phyloP scores from a whole-genome alignment of 2,329 filamentous ascomycete genomes.

The Colletotrichum lupini region DNA sequence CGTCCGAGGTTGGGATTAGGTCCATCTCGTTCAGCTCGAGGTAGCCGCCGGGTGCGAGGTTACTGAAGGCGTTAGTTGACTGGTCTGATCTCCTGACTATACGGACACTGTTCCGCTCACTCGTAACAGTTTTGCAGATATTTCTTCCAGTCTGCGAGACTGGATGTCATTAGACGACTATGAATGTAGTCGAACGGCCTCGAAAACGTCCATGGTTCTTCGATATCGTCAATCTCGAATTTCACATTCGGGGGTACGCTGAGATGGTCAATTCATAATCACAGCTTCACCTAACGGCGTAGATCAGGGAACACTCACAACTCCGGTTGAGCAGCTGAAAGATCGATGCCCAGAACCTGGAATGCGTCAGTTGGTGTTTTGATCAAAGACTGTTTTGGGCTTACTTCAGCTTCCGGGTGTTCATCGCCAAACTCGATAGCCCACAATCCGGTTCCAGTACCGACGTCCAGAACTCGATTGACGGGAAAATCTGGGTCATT shows the following conservation, averaged over 20 bases:
- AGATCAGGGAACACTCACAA: slow-evolving; percentile 53
- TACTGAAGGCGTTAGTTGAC: background rate
- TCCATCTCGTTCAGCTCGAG: slow-evolving; percentile 52
- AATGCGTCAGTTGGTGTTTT: background rate
- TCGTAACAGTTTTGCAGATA: slow-evolving; percentile 38
- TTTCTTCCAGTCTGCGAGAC: slow-evolving; percentile 39
- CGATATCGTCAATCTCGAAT: slow-evolving; percentile 53
- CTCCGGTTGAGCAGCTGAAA: slow-evolving; percentile 46
- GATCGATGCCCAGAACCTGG: slow-evolving; percentile 41
- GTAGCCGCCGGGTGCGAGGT: slow-evolving; percentile 45
- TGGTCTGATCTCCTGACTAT: too few species aligned
- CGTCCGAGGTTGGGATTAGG: slow-evolving; percentile 43
- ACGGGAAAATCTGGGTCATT: slow-evolving; percentile 17
- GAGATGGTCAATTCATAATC: background rate
- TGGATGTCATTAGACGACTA: slow-evolving; percentile 42
- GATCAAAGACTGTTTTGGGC: too few species aligned
- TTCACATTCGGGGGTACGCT: slow-evolving; percentile 49
- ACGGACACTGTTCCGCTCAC: background rate
- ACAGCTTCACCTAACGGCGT: background rate
- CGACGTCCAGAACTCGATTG: slow-evolving; percentile 41
- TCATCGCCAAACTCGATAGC: slow-evolving; percentile 45
- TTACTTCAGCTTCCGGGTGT: slow-evolving; percentile 36
- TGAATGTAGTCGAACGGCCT: slow-evolving; percentile 48
- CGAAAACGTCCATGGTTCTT: slow-evolving; percentile 45
- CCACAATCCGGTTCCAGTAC: slow-evolving; percentile 46